Base-by-base conservation (phyloP, 1,284 basidiomycete genomes). In the Pseudozyma tsukubaensis region DNA sequence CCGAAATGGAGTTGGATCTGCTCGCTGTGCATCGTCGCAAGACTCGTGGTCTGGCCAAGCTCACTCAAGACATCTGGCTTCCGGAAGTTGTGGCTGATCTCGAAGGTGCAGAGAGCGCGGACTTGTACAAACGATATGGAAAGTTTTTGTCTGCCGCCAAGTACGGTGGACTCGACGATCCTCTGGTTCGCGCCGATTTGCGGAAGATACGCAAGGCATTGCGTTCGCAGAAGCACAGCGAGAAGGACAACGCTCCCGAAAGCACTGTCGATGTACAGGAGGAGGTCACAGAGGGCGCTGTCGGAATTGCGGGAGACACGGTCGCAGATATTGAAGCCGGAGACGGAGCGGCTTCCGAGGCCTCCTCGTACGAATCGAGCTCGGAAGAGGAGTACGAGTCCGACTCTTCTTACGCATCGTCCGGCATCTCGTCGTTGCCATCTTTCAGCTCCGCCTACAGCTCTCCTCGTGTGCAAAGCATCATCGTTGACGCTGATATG, bases 1-100 rank as follows among this genome's bases (percentile, higher is more conserved):
- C 72, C 13, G 60, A 70, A 50, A 66, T 66, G 67, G 59, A 74
- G 62, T 43, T 70, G 24, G 59, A 74, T 50, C 47, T 70, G 51
- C 47, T 74, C 5, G 44, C 54, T 8, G 63, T 70, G 42, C 60
- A 70, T 32, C 47, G 59, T 5, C 50, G 67, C 3, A 58, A 74
- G 63, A 67, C 65, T 11, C 48, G 63, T 4, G 67, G 50, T 0
- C 19, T 66, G 42, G 50, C 21, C 44, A 74, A 61, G 47, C 63
- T 74, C 6, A 40, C 47, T 10, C 37, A 57, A 24, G 49, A 55
- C 10, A 44, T 70, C 16, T 63, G 44, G 47, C 8, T 63, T 34
- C 67, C 72, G 0, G 29, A 50, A 3, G 43, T 21, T 12, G 58
- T 32, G 5, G 24, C 24, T 29, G 19, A 32, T 21, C 5, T 56